Evolutionary conservation across 169 alveolate genomes (phyloP), one percentile per base, ranked within the genome.

Genomic region (Plasmodium cynomolgi): DNA sequence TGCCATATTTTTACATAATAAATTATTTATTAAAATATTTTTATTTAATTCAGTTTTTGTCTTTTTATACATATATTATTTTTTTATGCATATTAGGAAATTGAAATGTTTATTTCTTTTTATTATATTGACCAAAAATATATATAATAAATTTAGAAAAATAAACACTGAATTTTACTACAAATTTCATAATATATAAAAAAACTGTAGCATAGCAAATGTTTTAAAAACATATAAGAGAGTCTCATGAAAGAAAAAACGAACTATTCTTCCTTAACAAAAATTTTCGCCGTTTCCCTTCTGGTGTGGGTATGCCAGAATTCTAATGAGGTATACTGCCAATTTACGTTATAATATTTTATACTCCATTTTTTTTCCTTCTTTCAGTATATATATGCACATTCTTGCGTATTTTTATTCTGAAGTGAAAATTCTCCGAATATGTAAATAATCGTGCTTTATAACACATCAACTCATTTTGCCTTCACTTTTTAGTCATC

Each of bases 221-320:
- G 77, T 68, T 68, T 68, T 68, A 11, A 33, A 68, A 68, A 29
- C 77, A 68, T 68, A 26, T 26, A 68, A 68, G 37, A 68, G 37
- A 11, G 77, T 20, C 39, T 17, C 77, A 68, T 68, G 77, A 68
- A 9, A 23, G 77, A 11, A 68, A 68, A 68, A 68, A 68, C 37
- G 37, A 20, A 68, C 15, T 20, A 68, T 26, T 68, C 77, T 17
- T 68, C 77, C n/a, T 20, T 68, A 23, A 68, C 77, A 2, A 68
- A 68, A 68, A 2, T 68, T 20, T 23, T 68, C 37, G 37, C 77
- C 34, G 41, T 68, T 68, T 26, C 77, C 77, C 39, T 68, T 68
- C 29, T 68, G 77, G 77, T 68, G 37, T 68, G 77, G 77, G n/a
- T 20, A 68, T 68, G 37, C 77, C 77, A 68, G 77, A 17, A 29